These are phyloP conservation scores for Gnetum montanum DNA, from an alignment of 75 land plant species.

Conservation along the genomic window DNA sequence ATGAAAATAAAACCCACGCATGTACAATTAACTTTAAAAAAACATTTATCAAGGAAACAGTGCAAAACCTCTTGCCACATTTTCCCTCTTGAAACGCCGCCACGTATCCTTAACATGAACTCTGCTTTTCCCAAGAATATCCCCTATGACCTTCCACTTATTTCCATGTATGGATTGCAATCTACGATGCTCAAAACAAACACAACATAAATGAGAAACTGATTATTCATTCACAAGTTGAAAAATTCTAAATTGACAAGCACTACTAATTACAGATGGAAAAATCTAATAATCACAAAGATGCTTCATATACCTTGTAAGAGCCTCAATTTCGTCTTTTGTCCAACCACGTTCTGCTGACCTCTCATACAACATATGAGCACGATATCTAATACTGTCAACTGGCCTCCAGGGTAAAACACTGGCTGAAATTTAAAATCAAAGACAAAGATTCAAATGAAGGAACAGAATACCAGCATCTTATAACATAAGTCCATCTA, in stretches of 20 bases:
- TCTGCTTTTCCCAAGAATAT: conserved; percentile 33
- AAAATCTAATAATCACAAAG: not conserved
- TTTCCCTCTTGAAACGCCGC: conserved; percentile 33
- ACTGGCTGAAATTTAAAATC: conserved; percentile 9
- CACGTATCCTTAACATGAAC: conserved; percentile 46
- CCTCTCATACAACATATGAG: conserved; percentile 38
- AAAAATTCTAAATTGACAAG: not conserved
- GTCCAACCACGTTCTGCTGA: conserved; percentile 37
- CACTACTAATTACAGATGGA: not conserved
- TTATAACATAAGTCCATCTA: too few relatives aligned
- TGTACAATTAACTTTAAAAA: too few relatives aligned
- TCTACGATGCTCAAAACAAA: conserved; percentile 10
- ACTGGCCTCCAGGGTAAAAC: conserved; percentile 49
- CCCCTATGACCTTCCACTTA: conserved; percentile 38
- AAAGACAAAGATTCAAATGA: not conserved
- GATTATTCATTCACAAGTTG: not conserved
- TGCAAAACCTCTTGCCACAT: conserved; percentile 28
- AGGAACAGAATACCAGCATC: too few relatives aligned
- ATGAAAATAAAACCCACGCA: too few relatives aligned
- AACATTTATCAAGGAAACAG: too few relatives aligned
- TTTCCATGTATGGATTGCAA: conserved; percentile 31
- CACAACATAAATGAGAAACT: not conserved
- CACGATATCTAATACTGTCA: conserved; percentile 30
- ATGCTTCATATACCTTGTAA: conserved; percentile 19
- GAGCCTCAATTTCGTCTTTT: conserved; percentile 32